Percentiles rank a stretch among this genome's conserved stretches.
Conservation (phyloP, 768 basidiomycete genomes). For the Paxillus ammoniavirescens region DNA sequence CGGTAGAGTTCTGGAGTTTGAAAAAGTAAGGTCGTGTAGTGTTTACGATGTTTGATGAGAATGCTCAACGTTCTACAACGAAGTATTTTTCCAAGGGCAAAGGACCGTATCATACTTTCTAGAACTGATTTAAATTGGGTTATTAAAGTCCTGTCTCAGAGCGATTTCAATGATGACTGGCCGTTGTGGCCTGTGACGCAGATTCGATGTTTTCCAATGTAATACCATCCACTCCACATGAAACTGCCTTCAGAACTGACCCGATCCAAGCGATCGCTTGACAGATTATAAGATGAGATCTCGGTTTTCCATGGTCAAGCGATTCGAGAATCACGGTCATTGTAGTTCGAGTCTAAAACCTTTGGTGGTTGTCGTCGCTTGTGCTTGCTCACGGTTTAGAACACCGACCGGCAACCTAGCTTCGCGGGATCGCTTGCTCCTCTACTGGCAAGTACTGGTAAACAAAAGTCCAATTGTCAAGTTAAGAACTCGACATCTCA, state of each 20-base stretch:
- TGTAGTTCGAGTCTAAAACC: constrained; percentile 21
- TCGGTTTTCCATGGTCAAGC: constrained; percentile 17
- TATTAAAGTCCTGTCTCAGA: background rate
- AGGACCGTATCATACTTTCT: background rate
- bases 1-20: background rate
- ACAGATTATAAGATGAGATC: constrained; percentile 21
- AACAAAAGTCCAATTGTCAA: background rate
- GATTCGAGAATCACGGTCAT: constrained; percentile 19
- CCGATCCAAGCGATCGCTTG: constrained; percentile 15
- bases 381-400: constrained; percentile 11
- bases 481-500: background rate
- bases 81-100: background rate
- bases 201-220: too few relatives aligned
- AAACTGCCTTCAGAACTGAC: background rate
- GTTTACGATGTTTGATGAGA: background rate
- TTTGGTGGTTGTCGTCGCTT: constrained; percentile 24
- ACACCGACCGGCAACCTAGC: constrained; percentile 22
- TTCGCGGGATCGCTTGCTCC: constrained; percentile 31
- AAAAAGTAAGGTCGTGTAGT: background rate
- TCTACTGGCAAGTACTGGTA: too few relatives aligned
- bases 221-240: background rate
- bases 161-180: background rate
- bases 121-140: background rate
- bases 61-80: background rate
- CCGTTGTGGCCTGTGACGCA: too few relatives aligned